Evolutionary conservation across 2,329 filamentous ascomycete species (phyloP), one percentile per base, ranked within the genome.

Genomic region (Pseudogymnoascus sp.): DNA sequence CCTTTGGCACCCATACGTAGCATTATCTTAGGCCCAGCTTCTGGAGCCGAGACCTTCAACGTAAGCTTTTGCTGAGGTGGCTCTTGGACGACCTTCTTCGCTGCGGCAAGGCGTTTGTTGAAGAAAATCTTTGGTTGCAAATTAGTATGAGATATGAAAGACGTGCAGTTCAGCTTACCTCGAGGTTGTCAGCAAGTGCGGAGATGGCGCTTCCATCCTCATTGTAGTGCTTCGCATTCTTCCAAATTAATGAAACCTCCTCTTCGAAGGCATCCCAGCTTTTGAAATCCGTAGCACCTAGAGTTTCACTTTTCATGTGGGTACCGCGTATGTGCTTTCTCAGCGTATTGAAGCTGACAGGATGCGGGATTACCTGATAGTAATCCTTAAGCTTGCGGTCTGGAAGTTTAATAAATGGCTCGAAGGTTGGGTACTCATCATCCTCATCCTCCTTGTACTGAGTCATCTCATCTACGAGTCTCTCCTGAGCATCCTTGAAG

Each of bases 171-270:
- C 58, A 44, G 68, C 74, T 60, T 77, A 91, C 90, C 84, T 95
- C 87, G 5, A 97, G 83, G 64, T 94, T 86, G 58, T 86, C 84
- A 0, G 91, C 91, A 64, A 94, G 79, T 21, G 84, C 80, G 66
- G 87, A 91, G 60, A 96, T 92, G 13, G 91, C 88, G 70, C 92
- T 96, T 3, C 88, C 90, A 71, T 96, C 92, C 73, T 96, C 91
- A 68, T 97, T 97, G 78, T 93, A 97, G 63, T 88, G 88, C 70
- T 86, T 89, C 0, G 92, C 91, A 74, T 97, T 97, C 58, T 82
- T 83, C 92, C 92, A 97, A 44, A 97, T 86, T 60, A 90, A 81
- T 69, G 86, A 89, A 10, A 90, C 81, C 70, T 90, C 89, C 61
- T 92, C 86, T 72, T 91, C 91, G 67, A 96, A 91, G 0, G 86